Percentiles rank a stretch among this genome's conserved stretches.
These are phyloP conservation scores for Paramecium pentaurelia DNA, from an alignment of 73 alveolate genomes.

Conservation along the genomic window DNA sequence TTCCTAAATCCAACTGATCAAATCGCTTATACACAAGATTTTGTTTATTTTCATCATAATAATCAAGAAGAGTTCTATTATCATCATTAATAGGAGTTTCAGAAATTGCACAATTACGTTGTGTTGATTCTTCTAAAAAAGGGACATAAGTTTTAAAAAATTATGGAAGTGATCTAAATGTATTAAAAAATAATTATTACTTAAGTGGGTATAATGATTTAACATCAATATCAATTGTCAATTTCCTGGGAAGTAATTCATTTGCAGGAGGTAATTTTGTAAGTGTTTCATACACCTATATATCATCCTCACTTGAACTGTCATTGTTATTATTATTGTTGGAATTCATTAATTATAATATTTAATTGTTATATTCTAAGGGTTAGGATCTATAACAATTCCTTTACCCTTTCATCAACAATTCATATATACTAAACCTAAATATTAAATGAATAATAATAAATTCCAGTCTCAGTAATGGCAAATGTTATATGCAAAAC, in stretches of 20 bases:
- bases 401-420: not conserved
- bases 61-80: not conserved
- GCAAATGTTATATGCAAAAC: not conserved
- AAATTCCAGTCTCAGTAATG: not conserved
- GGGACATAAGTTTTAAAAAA: not conserved
- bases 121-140: not conserved
- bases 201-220: constrained; percentile 34
- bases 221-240: constrained; percentile 33
- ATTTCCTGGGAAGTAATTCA: not conserved
- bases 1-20: constrained; percentile 23
- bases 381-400: not conserved
- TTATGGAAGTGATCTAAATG: not conserved
- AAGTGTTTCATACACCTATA: constrained; percentile 8
- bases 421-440: not conserved
- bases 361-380: not conserved
- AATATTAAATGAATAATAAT: not conserved
- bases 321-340: constrained; percentile 40
- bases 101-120: not conserved
- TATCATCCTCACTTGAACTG: constrained; percentile 47
- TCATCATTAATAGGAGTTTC: not conserved
- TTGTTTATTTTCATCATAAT: constrained; percentile 43
- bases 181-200: not conserved
- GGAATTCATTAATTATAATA: not conserved
- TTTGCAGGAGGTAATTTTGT: constrained; percentile 42
- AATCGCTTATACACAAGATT: constrained; percentile 29